Conservation (phyloP, 1,284 basidiomycete genomes). For the Apiotrichum gamsii region DNA sequence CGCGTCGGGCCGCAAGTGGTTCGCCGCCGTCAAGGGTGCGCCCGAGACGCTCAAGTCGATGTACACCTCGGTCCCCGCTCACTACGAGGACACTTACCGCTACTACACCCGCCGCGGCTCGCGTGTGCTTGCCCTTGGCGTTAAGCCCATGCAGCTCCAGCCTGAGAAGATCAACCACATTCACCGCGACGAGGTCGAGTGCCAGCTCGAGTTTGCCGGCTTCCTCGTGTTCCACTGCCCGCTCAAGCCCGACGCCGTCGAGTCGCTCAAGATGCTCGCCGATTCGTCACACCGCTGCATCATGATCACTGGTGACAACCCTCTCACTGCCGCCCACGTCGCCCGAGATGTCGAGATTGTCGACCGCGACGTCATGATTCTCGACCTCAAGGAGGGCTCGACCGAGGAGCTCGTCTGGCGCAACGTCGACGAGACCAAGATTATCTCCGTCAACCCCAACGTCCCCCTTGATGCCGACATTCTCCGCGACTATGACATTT, state of each 20-base stretch:
- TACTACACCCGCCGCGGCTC: constrained; percentile 85
- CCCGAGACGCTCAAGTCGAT: constrained; percentile 88
- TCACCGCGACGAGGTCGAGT: constrained; percentile 70
- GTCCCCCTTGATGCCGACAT: constrained; percentile 69
- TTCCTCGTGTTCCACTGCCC: constrained; percentile 97
- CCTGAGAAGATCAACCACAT: constrained; percentile 77
- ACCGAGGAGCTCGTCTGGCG: constrained; percentile 76
- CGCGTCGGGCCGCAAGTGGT: constrained; percentile 35
- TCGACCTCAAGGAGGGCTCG: constrained; percentile 79
- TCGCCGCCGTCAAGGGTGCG: constrained; percentile 79
- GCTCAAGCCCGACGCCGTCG: constrained; percentile 84
- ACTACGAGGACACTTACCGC: constrained; percentile 89
- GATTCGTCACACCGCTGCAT: constrained; percentile 95
- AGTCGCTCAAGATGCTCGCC: constrained; percentile 80
- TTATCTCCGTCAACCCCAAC: constrained; percentile 72
- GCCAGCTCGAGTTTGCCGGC: constrained; percentile 69
- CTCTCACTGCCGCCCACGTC: constrained; percentile 87
- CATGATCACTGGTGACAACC: constrained; percentile 98
- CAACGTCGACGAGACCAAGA: constrained; percentile 79
- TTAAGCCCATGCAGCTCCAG: constrained; percentile 69
- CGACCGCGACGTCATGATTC: constrained; percentile 82
- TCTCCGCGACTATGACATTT: constrained; percentile 83
- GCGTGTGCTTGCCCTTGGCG: constrained; percentile 80
- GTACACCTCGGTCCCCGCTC: constrained; percentile 64
- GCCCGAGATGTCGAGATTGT: constrained; percentile 92